Conservation (phyloP, 2,329 filamentous ascomycete genomes). For the Chaetomium sp. region DNA sequence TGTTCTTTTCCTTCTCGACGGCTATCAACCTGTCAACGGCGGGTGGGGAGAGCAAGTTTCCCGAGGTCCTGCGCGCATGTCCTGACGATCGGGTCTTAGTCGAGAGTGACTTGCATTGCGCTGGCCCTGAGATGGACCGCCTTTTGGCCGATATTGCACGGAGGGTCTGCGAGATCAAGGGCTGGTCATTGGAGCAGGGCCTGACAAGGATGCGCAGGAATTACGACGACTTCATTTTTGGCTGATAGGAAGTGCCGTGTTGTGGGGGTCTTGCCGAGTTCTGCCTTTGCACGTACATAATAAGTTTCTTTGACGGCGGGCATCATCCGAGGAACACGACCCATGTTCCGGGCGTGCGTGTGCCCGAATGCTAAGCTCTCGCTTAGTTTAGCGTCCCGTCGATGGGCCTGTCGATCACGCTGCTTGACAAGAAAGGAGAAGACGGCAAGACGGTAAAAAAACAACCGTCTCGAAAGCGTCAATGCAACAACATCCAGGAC, state of each 20-base stretch:
- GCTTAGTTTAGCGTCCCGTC: too few relatives aligned
- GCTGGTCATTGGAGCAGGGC: slow-evolving; percentile 69
- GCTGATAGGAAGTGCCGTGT: slow-evolving; percentile 27
- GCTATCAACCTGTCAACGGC: slow-evolving; percentile 68
- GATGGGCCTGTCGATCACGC: too few relatives aligned
- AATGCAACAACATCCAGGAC: too few relatives aligned
- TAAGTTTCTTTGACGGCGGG: too few relatives aligned
- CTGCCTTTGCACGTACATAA: too few relatives aligned
- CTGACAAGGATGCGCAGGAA: slow-evolving; percentile 63
- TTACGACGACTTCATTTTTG: slow-evolving; percentile 71
- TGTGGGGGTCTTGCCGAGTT: too few relatives aligned
- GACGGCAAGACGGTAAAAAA: too few relatives aligned
- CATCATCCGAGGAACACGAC: too few relatives aligned
- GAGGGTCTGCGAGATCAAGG: slow-evolving; percentile 70
- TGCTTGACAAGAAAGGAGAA: too few relatives aligned
- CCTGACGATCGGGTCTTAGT: slow-evolving; percentile 75
- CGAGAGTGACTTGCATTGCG: slow-evolving; percentile 84
- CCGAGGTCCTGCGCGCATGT: slow-evolving; percentile 61
- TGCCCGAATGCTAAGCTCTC: too few relatives aligned
- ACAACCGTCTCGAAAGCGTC: too few relatives aligned
- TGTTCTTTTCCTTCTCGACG: slow-evolving; percentile 85
- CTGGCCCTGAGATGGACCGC: slow-evolving; percentile 73
- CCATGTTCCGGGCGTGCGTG: too few relatives aligned
- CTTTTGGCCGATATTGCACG: slow-evolving; percentile 67
- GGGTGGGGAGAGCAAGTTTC: slow-evolving; percentile 43